Base-by-base conservation (phyloP, 345 rosid species). In the Eucalyptus marginata region DNA sequence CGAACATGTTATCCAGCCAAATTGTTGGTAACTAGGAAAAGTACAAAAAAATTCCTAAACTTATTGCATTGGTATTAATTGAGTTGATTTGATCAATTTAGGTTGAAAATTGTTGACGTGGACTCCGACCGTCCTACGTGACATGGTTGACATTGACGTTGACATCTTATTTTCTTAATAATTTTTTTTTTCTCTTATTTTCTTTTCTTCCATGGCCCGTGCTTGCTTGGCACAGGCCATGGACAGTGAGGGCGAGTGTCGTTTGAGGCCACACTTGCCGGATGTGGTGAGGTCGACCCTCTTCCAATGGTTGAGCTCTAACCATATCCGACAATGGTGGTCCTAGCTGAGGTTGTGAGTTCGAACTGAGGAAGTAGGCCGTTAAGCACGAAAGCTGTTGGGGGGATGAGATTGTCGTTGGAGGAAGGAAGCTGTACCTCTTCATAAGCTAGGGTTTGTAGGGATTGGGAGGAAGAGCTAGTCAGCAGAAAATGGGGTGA, bases 121-220 rank as follows among this genome's bases (percentile, higher is more conserved):
- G 29, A 24, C 13, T 9, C 62, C 0, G 1, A 56, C 2, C 13
- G 12, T 56, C 13, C 10, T 22, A 56, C 1, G 5, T 56, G 29
- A 24, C 12, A 56, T 24, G 12, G 5, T 20, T 56, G 12, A 2
- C 27, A 24, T 4, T 22, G 59, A 56, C 12, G 5, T 56, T 22
- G 12, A 22, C 12, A 56, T 24, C 12, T 56, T 56, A 2, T 22
- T 56, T 22, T 52, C 7, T 52, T 18, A 52, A 7, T 52, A 52
- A 1, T 7, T 52, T 9, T 22, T 56, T n/a, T 22, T 49, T 56
- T 2, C 62, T 56, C 62, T 56, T 9, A 9, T 10, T 56, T 22
- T 56, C 3, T 56, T 56, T 56, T 56, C 62, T 56, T 22, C 29
- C 5, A 56, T 56, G 62, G 62, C 62, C 62, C 0, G 27, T 56